phyloP scores from a whole-genome alignment of 2,329 filamentous ascomycete genomes.

The Fusarium multiceps region DNA sequence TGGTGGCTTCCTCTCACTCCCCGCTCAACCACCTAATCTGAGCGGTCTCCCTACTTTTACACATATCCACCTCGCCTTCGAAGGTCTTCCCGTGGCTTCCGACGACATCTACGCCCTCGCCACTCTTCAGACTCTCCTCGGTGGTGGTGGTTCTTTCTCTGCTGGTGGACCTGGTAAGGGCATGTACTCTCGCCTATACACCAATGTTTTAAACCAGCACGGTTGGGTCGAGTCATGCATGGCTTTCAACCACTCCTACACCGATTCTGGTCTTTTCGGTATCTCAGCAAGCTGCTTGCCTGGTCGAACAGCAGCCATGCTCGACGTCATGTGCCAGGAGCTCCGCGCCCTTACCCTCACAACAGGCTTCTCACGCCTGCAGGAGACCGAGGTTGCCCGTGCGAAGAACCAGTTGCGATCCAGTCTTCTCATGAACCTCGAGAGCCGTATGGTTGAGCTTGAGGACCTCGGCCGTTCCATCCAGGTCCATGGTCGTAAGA shows the following conservation, averaged over 20 bases:
- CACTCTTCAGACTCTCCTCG: constrained; percentile 93
- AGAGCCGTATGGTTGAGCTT: constrained; percentile 95
- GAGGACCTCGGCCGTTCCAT: constrained; percentile 96
- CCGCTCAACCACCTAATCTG: constrained; percentile 81
- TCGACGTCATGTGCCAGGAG: constrained; percentile 95
- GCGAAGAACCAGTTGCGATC: constrained; percentile 97
- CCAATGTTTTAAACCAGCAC: constrained; percentile 96
- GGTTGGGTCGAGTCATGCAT: constrained; percentile 97
- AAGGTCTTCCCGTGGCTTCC: constrained; percentile 89
- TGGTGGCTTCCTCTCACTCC: constrained; percentile 89
- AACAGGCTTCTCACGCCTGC: constrained; percentile 77
- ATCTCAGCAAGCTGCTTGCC: constrained; percentile 90
- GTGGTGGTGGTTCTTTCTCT: constrained; percentile 95
- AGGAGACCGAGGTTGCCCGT: constrained; percentile 81
- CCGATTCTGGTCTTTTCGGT: constrained; percentile 93
- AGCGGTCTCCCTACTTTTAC: constrained; percentile 79
- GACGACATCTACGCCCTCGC: constrained; percentile 97
- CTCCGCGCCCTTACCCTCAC: constrained; percentile 82
- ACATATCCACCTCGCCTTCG: constrained; percentile 95
- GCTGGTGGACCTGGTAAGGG: constrained; percentile 97
- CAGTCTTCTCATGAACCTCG: constrained; percentile 94
- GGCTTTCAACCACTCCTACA: constrained; percentile 97
- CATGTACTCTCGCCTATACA: constrained; percentile 98
- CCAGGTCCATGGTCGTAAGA: constrained; percentile 93
- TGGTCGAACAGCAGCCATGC: constrained; percentile 80